Evolutionary conservation across 106 monocot species (phyloP), one percentile per base, ranked within the genome.

Genomic region (Dendrobium officinale): DNA sequence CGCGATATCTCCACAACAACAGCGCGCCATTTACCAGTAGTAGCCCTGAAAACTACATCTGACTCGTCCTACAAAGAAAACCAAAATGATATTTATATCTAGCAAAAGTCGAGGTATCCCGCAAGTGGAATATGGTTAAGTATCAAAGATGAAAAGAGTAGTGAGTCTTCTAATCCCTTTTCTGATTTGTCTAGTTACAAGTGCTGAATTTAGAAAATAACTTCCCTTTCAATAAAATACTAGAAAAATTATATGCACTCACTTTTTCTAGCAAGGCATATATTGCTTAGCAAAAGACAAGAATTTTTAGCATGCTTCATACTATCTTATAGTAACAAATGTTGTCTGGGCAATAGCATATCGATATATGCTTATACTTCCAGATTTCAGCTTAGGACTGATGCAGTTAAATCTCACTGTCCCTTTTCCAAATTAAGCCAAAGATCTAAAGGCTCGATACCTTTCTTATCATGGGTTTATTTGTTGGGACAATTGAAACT

Each of bases 381-480:
- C 1, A 67, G 9, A 67, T 27, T 27, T 67, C 67, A 29, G 27
- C 27, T 67, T 11, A 4, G 8, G 22, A 27, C 6, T 67, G 26
- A 67, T 67, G 9, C 45, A 1, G 45, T 45, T 45, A 45, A 58
- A 58, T 3, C 22, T 67, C 11, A 6, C 6, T n/a, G 11, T 17
- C 10, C 9, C 27, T 70, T 37, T 33, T 74, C 43, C 74, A 74
- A 42, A 74, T 10, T 43, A 74, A 74, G 29, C n/a, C 1, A 9
- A 76, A 26, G 20, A 47, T 51, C 44, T 8, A 75, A 42, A 81
- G 66, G 67, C 33, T 29, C 31, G 49, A 54, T 83, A 97, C 96
- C 96, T 92, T 94, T 86, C 97, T 90, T 84, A 98, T 92, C 97
- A 98, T 94, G 77, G 97, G 97, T 73, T 94, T 95, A 79, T 95